Base-by-base conservation (phyloP, 164 flowering plant genomes). In the Liriodendron chinense region DNA sequence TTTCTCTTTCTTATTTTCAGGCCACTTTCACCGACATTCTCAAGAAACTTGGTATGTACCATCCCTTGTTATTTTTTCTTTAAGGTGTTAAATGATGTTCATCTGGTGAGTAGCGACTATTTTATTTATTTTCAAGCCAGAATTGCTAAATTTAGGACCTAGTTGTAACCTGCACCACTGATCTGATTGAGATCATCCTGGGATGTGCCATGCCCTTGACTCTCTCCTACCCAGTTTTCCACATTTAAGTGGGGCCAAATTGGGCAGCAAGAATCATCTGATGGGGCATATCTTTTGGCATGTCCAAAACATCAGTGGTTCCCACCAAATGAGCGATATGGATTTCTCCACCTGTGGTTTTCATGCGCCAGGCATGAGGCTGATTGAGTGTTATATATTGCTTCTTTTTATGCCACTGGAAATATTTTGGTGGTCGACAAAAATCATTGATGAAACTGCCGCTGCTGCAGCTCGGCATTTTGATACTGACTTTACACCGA, bases 401-500 rank as follows among this genome's bases (percentile, higher is more conserved):
- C 43, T 34, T 34, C 43, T 56, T 68, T 24, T 21, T 57, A 16
- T 28, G 25, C 25, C 47, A 48, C 23, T 0, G 0, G 64, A 4
- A 5, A 6, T 16, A 47, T 47, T 20, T 59, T 16, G 7, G 1
- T 72, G 26, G 7, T 71, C 7, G 43, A 34, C 43, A 64, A 47
- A 22, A 65, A 26, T 5, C 9, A 50, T 8, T 22, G 47, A 21
- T 18, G n/a, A 72, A n/a, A 13, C 23, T 48, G 71, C 24, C 12
- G 48, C 8, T 47, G 63, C 50, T 80, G 65, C 94, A 94, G 98
- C 90, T 61, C 28, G 76, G 67, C 87, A 81, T 56, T 94, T 85
- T 62, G 72, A 84, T 3, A 83, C 80, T 1, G 98, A 94, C 82
- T 89, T 94, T 22, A 86, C 90, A 22, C 75, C 92, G 23, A 89